These are phyloP conservation scores for Ascochyta lentis DNA, from an alignment of 2,329 filamentous ascomycete species.

Conservation along the genomic window DNA sequence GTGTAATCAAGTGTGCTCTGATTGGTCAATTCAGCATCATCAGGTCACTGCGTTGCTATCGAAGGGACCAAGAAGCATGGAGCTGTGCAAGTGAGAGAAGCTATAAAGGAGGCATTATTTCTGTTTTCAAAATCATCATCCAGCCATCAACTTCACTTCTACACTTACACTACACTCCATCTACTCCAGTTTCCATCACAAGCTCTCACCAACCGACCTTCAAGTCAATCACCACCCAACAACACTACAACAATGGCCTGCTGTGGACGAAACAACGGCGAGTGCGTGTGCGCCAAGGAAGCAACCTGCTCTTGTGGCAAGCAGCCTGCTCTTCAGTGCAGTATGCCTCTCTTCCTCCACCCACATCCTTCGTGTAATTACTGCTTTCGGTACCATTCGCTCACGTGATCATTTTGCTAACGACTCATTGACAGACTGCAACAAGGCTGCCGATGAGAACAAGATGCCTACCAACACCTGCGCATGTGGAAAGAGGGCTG, in stretches of 20 bases:
- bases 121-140: constrained; percentile 6
- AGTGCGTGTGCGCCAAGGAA: constrained; percentile 65
- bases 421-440: constrained; percentile 60
- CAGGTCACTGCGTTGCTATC: constrained; percentile 28
- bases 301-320: constrained; percentile 87
- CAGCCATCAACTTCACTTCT: constrained; percentile 7
- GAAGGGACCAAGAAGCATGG: constrained; percentile 25
- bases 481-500: constrained; percentile 76
- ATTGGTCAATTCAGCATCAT: constrained; percentile 32
- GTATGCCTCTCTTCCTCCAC: constrained; percentile 35
- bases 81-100: constrained; percentile 21
- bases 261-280: constrained; percentile 64
- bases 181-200: not conserved
- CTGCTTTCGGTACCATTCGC: constrained; percentile 10
- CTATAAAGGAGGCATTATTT: constrained; percentile 31
- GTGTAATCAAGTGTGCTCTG: constrained; percentile 41
- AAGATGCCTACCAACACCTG: constrained; percentile 71
- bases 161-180: not conserved
- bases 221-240: constrained; percentile 17
- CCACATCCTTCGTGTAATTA: constrained; percentile 20
- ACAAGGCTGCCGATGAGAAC: constrained; percentile 79
- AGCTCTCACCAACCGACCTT: constrained; percentile 1
- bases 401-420: constrained; percentile 14
- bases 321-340: constrained; percentile 84
- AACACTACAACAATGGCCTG: constrained; percentile 55